A percentile compares a stretch with the other conserved stretches of the same genome.
phyloP scores from a whole-genome alignment of 192 early-diverging fungal species.

The Coemansia sp. region DNA sequence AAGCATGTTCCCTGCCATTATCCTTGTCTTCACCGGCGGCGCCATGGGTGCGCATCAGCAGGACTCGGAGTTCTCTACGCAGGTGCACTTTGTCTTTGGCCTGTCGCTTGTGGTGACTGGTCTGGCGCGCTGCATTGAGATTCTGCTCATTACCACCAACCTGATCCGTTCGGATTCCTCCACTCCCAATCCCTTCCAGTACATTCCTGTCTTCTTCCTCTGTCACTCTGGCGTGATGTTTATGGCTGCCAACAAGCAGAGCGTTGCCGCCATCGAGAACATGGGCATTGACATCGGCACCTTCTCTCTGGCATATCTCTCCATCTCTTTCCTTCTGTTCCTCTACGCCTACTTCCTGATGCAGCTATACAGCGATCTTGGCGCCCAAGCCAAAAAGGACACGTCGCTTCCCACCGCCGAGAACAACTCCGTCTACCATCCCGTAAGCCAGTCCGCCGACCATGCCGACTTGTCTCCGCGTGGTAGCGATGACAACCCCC shows the following conservation, averaged over 20 bases:
- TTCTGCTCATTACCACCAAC: slow-evolving; percentile 46
- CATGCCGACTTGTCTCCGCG: background rate
- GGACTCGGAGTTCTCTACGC: slow-evolving; percentile 58
- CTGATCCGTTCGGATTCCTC: slow-evolving; percentile 24
- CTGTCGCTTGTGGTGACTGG: slow-evolving; percentile 61
- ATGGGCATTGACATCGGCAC: slow-evolving; percentile 61
- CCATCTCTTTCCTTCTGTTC: slow-evolving; percentile 63
- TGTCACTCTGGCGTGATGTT: slow-evolving; percentile 64
- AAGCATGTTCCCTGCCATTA: slow-evolving; percentile 62
- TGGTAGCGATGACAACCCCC: slow-evolving; percentile 6
- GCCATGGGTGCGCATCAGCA: slow-evolving; percentile 65
- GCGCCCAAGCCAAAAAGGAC: slow-evolving; percentile 20
- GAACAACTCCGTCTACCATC: slow-evolving; percentile 34
- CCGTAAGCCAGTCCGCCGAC: slow-evolving; percentile 20
- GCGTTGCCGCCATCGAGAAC: slow-evolving; percentile 43
- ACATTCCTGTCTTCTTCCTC: slow-evolving; percentile 55
- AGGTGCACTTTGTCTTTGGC: slow-evolving; percentile 67
- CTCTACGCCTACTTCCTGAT: slow-evolving; percentile 58
- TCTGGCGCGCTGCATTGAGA: slow-evolving; percentile 60
- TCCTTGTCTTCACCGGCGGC: slow-evolving; percentile 64
- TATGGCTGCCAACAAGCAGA: slow-evolving; percentile 66
- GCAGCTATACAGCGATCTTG: slow-evolving; percentile 47
- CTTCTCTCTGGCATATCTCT: slow-evolving; percentile 59
- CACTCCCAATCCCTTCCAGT: slow-evolving; percentile 54
- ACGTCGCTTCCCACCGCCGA: slow-evolving; percentile 33